phyloP scores from a whole-genome alignment of 2,329 filamentous ascomycete species.

The Paraphoma chrysanthemicola region DNA sequence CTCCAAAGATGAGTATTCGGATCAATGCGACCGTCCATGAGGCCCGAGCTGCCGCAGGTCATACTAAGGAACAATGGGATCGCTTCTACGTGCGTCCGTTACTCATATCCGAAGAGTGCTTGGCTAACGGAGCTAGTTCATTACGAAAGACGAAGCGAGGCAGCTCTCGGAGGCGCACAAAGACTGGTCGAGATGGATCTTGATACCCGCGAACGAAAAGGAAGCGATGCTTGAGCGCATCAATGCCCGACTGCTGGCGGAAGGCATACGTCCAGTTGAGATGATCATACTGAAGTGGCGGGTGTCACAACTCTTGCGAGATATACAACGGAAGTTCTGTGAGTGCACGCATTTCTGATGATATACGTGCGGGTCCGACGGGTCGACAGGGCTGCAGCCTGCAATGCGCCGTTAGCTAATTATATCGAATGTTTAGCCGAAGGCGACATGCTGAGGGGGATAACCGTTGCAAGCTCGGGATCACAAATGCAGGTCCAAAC shows the following conservation, averaged over 20 bases:
- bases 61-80: slow-evolving; percentile 48
- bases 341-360: slow-evolving; percentile 31
- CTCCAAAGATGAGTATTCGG: slow-evolving; percentile 44
- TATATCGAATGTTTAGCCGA: slow-evolving; percentile 40
- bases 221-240: slow-evolving; percentile 44
- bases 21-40: slow-evolving; percentile 48
- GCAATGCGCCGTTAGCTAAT: slow-evolving; percentile 39
- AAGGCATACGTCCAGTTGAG: slow-evolving; percentile 45
- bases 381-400: slow-evolving; percentile 20
- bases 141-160: slow-evolving; percentile 47
- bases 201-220: slow-evolving; percentile 47
- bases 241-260: slow-evolving; percentile 41
- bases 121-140: slow-evolving; percentile 42
- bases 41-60: slow-evolving; percentile 42
- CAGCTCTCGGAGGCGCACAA: slow-evolving; percentile 45
- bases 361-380: slow-evolving; percentile 24
- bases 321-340: slow-evolving; percentile 48
- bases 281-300: slow-evolving; percentile 49
- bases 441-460: slow-evolving; percentile 45
- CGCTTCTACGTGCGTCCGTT: slow-evolving; percentile 46
- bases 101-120: slow-evolving; percentile 1
- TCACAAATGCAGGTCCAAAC: slow-evolving; percentile 37
- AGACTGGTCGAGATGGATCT: slow-evolving; percentile 47
- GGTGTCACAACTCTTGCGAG: slow-evolving; percentile 44
- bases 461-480: slow-evolving; percentile 33